Base-by-base conservation (phyloP, 257 asterid species). In the Solanum peruvianum region DNA sequence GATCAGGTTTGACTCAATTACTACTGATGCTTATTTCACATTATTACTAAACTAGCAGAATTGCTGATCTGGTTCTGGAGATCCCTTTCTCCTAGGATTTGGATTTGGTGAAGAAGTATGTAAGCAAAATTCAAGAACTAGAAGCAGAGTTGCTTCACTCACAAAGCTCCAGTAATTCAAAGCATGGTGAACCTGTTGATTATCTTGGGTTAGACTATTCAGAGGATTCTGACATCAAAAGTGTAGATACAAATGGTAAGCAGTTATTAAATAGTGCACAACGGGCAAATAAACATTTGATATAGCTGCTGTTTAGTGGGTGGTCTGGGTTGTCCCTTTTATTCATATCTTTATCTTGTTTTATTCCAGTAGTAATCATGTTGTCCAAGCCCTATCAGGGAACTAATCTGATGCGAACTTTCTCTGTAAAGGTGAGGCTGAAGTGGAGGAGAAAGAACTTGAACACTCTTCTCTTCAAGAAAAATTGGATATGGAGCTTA, bases 381-480 rank as follows among this genome's bases (percentile, higher is more conserved):
- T 45, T 73, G 64, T 31, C 69, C 69, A 29, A 81, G 85, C 21
- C 85, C 69, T 49, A 49, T 81, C 21, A 31, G 69, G 45, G 6
- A 20, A 18, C 85, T 81, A 16, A 81, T 81, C 85, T 49, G 69
- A 81, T 81, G 69, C 21, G 29, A 81, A 49, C 31, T 31, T 67
- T 7, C 31, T 62, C 76, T 88, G 83, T 90, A 86, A 91, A 97
- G 99, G 88, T 82, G 95, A 89, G 84, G 92, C 85, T 69, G 98
- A 94, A 91, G 98, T 91, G 87, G 98, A 91, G 90, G 94, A 96
- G 86, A 93, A 97, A 88, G 99, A 95, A 91, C 93, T 93, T 25
- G 98, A 96, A 27, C 98, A 97, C 93, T 92, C 95, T 91, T 95
- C 99, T 88, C 94, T 95, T 87, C 99, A 97, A 92, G 98, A 97